These are phyloP conservation scores for Sarocladium strictum DNA, from an alignment of 2,329 filamentous ascomycete species.

Conservation along the genomic window DNA sequence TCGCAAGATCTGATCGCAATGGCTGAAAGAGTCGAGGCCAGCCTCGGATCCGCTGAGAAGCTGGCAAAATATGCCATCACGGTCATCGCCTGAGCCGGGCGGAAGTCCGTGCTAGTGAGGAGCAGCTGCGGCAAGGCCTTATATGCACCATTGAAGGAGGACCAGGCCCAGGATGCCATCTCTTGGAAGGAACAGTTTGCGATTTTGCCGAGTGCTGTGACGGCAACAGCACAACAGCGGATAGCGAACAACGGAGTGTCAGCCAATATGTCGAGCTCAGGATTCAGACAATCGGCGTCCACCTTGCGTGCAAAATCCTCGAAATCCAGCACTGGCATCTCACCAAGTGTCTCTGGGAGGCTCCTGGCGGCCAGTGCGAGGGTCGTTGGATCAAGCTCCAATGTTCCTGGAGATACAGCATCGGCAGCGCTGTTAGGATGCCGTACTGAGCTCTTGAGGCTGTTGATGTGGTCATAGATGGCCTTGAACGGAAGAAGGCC, in stretches of 20 bases:
- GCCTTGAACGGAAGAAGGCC: too few relatives aligned
- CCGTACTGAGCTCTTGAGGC: too few relatives aligned
- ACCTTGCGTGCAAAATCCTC: background rate
- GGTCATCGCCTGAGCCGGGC: background rate
- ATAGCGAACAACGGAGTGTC: background rate
- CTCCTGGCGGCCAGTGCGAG: background rate
- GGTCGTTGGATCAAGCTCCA: too few relatives aligned
- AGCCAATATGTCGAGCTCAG: background rate
- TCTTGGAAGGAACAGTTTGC: background rate
- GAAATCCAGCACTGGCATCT: background rate
- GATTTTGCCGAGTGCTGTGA: background rate
- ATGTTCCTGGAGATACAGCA: too few relatives aligned
- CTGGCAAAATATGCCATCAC: background rate
- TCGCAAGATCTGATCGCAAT: background rate
- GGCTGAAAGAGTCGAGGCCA: background rate
- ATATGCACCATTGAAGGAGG: background rate
- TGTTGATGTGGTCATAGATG: too few relatives aligned
- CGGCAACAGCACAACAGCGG: background rate
- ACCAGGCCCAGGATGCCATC: background rate
- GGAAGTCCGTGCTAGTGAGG: background rate
- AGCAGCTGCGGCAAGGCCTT: background rate
- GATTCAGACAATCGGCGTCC: background rate
- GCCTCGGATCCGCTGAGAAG: background rate
- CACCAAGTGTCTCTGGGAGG: background rate
- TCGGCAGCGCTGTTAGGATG: too few relatives aligned